These are phyloP conservation scores for Periconia sp. DNA, from an alignment of 2,329 filamentous ascomycete species.

Conservation along the genomic window DNA sequence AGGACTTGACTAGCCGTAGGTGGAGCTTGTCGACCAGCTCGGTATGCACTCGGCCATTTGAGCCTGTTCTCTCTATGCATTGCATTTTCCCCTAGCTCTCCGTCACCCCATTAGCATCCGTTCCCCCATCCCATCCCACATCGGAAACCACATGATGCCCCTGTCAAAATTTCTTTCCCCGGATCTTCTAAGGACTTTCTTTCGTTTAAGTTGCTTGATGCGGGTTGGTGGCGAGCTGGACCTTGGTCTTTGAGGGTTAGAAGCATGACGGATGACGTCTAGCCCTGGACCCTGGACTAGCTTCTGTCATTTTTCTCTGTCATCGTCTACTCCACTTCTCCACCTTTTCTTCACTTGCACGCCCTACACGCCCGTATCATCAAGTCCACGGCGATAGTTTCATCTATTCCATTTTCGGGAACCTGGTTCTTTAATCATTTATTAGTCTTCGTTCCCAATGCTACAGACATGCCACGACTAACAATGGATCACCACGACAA, in stretches of 20 bases:
- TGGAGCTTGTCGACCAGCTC: too few relatives aligned
- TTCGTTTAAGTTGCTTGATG: neutral
- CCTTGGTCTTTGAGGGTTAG: neutral
- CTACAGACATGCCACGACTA: slow-evolving; percentile 1
- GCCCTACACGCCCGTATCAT: slow-evolving; percentile 3
- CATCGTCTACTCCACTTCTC: neutral
- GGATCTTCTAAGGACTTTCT: neutral
- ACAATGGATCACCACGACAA: slow-evolving; percentile 26
- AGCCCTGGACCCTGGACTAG: too few relatives aligned
- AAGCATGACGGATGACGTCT: neutral
- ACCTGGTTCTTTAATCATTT: neutral
- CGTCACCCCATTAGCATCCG: too few relatives aligned
- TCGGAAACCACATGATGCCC: too few relatives aligned
- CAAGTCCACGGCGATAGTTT: neutral
- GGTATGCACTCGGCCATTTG: too few relatives aligned
- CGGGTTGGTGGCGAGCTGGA: neutral
- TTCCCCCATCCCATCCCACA: too few relatives aligned
- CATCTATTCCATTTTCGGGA: neutral
- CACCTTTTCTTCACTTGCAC: neutral
- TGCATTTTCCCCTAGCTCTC: too few relatives aligned
- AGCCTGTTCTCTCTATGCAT: too few relatives aligned
- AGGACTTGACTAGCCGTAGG: neutral
- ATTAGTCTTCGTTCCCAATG: neutral
- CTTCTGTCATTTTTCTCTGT: neutral
- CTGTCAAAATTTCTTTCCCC: too few relatives aligned